Percentiles rank a stretch among this genome's conserved stretches.
phyloP scores from a whole-genome alignment of 805 yeast genomes.

The Candida arabinofermentans region DNA sequence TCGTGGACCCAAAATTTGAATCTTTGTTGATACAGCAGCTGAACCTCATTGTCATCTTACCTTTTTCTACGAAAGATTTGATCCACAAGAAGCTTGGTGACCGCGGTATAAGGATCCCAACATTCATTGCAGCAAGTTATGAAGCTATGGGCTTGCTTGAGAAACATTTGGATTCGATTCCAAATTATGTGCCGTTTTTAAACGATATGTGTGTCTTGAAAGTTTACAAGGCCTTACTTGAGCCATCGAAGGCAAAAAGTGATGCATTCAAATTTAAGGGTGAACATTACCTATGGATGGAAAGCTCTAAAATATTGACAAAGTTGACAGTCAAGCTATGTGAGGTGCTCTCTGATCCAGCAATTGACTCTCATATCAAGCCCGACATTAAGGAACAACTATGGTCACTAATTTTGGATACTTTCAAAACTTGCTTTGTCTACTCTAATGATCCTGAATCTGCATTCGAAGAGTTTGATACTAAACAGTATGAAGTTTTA shows the following conservation, averaged over 20 bases:
- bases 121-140: slow-evolving; percentile 59
- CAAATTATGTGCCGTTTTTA: slow-evolving; percentile 34
- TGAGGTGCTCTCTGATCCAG: slow-evolving; percentile 12
- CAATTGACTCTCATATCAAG: slow-evolving; percentile 7
- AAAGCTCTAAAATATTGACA: slow-evolving; percentile 41
- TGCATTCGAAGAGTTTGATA: slow-evolving; percentile 41
- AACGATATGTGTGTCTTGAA: slow-evolving; percentile 43
- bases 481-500: slow-evolving; percentile 39
- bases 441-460: slow-evolving; percentile 22
- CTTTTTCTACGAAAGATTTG: slow-evolving; percentile 56
- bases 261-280: slow-evolving; percentile 29
- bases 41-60: slow-evolving; percentile 49
- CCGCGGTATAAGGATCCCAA: slow-evolving; percentile 46
- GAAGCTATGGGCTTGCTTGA: slow-evolving; percentile 40
- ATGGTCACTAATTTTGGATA: slow-evolving; percentile 41
- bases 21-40: slow-evolving; percentile 50
- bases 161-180: slow-evolving; percentile 30
- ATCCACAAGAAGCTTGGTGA: slow-evolving; percentile 50
- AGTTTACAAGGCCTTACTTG: slow-evolving; percentile 47
- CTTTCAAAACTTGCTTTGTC: slow-evolving; percentile 39
- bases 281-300: slow-evolving; percentile 49
- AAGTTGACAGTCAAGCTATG: slow-evolving; percentile 32
- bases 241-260: slow-evolving; percentile 44
- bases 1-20: slow-evolving; percentile 33
- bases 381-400: slow-evolving; percentile 17